A percentile compares a stretch with the other conserved stretches of the same genome.
Conservation (phyloP, 2,329 filamentous ascomycete species). For the Uncinocarpus reesii region DNA sequence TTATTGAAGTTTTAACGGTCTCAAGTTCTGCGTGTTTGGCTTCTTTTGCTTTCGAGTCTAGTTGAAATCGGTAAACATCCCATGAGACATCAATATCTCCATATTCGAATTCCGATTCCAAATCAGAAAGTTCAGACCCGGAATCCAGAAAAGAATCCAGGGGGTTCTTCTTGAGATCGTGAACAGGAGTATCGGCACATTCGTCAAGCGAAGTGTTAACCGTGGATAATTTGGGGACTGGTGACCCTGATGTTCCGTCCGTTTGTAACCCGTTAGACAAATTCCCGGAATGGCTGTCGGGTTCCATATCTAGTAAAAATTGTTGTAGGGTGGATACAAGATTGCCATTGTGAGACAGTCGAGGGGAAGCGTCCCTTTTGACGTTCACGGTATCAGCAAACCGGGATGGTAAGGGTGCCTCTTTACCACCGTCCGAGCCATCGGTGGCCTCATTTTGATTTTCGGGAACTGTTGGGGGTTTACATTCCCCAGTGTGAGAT, state of each 20-base stretch:
- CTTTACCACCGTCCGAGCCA: background rate
- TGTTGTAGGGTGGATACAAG: background rate
- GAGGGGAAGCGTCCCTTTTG: background rate
- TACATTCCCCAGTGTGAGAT: no score
- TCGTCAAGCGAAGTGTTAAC: background rate
- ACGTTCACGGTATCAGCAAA: background rate
- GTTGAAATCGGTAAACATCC: constrained; percentile 2
- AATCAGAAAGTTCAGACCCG: constrained; percentile 7
- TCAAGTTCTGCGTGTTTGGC: no score
- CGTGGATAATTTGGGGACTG: no score
- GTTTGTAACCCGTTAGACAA: background rate
- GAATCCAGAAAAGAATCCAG: constrained; percentile 3
- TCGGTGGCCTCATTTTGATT: background rate
- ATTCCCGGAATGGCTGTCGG: background rate
- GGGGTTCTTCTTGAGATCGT: background rate
- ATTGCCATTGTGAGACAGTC: background rate
- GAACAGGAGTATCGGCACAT: no score
- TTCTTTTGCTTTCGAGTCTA: background rate
- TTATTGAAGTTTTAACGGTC: background rate
- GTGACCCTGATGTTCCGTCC: no score
- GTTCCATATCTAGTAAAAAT: background rate
- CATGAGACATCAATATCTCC: background rate
- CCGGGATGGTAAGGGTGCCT: background rate
- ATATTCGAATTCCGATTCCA: background rate
- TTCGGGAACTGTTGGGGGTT: no score